These are phyloP conservation scores for Penicillium sp. DNA, from an alignment of 2,329 filamentous ascomycete species.

Conservation along the genomic window DNA sequence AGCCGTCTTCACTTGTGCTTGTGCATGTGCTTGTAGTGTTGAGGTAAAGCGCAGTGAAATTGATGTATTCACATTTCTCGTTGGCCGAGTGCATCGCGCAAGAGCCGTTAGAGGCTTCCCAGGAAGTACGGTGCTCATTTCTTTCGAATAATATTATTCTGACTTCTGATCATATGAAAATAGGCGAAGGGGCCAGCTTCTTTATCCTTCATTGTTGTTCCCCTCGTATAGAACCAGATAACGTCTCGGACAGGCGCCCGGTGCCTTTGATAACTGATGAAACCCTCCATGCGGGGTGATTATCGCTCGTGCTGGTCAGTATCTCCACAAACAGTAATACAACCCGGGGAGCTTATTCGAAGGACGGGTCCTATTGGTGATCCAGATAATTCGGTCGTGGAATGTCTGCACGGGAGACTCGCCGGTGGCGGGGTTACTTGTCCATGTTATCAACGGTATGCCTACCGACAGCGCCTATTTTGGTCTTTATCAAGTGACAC, in stretches of 20 bases:
- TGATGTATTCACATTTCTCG: background rate
- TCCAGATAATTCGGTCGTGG: background rate
- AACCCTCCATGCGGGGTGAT: constrained; percentile 5
- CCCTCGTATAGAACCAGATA: background rate
- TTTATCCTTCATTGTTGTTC: background rate
- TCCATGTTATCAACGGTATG: constrained; percentile 4
- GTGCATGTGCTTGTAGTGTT: constrained; percentile 17
- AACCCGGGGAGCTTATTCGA: background rate
- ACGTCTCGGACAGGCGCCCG: constrained; percentile 8
- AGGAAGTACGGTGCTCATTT: constrained; percentile 4
- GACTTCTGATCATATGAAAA: background rate
- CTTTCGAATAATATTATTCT: background rate
- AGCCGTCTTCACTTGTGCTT: constrained; percentile 8
- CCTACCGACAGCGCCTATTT: constrained; percentile 1
- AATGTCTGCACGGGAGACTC: constrained; percentile 5
- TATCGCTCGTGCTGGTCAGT: background rate
- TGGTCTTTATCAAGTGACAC: background rate
- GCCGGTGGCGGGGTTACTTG: constrained; percentile 11
- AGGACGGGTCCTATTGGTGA: background rate
- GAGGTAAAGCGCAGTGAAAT: constrained; percentile 17
- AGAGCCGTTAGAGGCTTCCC: constrained; percentile 5
- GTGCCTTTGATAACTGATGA: background rate
- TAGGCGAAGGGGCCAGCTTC: background rate
- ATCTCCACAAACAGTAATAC: background rate
- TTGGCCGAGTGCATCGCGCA: background rate